phyloP scores from a whole-genome alignment of 495 filamentous ascomycete species.

The Pyrenopolyporus hunteri region DNA sequence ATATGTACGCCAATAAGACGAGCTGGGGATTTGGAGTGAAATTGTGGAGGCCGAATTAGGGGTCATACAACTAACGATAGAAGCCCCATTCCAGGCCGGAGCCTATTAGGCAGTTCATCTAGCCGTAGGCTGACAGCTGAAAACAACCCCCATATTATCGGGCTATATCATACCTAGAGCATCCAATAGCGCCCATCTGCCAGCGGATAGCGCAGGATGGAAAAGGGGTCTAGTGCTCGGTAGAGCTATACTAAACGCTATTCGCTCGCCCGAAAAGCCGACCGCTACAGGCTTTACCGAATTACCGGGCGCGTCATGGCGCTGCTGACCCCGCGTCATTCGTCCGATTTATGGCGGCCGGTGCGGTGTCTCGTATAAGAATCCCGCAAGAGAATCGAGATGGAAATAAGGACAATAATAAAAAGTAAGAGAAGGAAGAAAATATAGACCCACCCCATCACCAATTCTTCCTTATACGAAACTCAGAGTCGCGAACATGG shows the following conservation, averaged over 20 bases:
- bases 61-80: too few relatives aligned
- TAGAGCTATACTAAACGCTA: constrained; percentile 6
- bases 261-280: constrained; percentile 26
- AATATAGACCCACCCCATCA: neutral
- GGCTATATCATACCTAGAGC: neutral
- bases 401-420: too few relatives aligned
- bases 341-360: neutral
- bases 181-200: neutral
- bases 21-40: too few relatives aligned
- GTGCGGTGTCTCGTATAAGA: too few relatives aligned
- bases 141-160: neutral
- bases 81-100: too few relatives aligned
- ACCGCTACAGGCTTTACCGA: constrained; percentile 19
- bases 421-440: neutral
- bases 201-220: neutral
- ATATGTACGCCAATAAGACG: too few relatives aligned
- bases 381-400: too few relatives aligned
- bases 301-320: constrained; percentile 10
- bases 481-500: constrained; percentile 9
- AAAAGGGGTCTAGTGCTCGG: neutral
- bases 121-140: neutral
- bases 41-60: too few relatives aligned
- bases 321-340: constrained; percentile 19
- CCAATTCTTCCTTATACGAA: neutral
- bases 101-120: too few relatives aligned